A percentile compares a stretch with the other conserved stretches of the same genome.
These are phyloP conservation scores for Sergeia podlipaevii DNA, from an alignment of 208 protist species.

Conservation along the genomic window DNA sequence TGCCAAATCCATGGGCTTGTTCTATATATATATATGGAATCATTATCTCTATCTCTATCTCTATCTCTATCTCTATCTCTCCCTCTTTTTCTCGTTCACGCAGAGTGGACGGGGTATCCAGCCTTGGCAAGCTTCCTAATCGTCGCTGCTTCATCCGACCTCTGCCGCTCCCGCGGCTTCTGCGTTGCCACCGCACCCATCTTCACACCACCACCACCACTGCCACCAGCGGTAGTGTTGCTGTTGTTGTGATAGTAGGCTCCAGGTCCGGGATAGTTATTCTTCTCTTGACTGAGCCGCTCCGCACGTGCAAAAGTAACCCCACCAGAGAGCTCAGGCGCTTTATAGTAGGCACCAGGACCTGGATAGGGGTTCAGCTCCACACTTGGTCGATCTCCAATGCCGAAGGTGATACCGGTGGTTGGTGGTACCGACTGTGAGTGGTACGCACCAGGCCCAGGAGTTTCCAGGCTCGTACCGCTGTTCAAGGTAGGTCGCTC, in stretches of 20 bases:
- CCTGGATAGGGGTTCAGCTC: neutral
- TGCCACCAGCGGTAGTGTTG: no score
- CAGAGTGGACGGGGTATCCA: slow-evolving; percentile 20
- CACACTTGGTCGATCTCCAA: neutral
- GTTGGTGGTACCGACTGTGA: neutral
- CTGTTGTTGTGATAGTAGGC: slow-evolving; percentile 4
- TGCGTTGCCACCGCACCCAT: neutral
- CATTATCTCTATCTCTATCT: slow-evolving; percentile 6
- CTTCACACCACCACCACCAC: no score
- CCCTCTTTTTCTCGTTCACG: neutral
- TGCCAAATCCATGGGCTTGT: neutral
- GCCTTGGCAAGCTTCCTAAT: slow-evolving; percentile 21
- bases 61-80: neutral
- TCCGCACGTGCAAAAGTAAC: slow-evolving; percentile 6
- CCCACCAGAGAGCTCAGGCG: neutral
- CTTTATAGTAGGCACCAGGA: neutral
- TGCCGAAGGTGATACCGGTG: slow-evolving; percentile 8
- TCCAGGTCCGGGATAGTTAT: neutral
- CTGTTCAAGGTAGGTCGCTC: slow-evolving; percentile 4
- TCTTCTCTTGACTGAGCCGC: no score
- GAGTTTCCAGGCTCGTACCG: slow-evolving; percentile 9
- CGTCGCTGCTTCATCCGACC: slow-evolving; percentile 10
- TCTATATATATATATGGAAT: neutral
- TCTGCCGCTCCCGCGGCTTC: slow-evolving; percentile 2
- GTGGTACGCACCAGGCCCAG: slow-evolving; percentile 16